Percentiles rank a stretch among this genome's conserved stretches.
These are phyloP conservation scores for Heliamphora exappendiculata DNA, from an alignment of 148 eudicot species.

Conservation along the genomic window DNA sequence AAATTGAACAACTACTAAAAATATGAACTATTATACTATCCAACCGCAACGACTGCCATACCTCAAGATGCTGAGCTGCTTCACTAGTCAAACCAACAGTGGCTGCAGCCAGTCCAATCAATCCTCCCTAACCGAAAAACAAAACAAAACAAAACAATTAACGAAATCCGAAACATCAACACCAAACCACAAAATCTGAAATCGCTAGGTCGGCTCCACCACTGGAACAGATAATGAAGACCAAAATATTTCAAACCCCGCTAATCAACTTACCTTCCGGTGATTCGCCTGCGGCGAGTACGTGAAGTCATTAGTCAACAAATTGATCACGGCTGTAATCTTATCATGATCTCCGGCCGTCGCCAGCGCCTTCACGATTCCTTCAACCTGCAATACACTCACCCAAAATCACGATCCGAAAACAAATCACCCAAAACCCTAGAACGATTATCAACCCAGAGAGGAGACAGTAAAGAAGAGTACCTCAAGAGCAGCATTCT, in stretches of 20 bases:
- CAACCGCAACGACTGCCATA: slow-evolving; percentile 13
- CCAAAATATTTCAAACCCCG: background rate
- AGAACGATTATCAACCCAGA: no score
- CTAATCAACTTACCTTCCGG: slow-evolving; percentile 47
- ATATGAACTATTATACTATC: background rate
- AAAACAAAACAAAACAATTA: slow-evolving; percentile 12
- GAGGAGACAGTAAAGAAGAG: no score
- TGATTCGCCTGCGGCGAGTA: slow-evolving; percentile 86
- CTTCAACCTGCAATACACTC: slow-evolving; percentile 63
- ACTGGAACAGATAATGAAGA: background rate
- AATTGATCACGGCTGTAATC: slow-evolving; percentile 73
- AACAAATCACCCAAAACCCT: slow-evolving; percentile 2
- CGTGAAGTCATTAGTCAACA: slow-evolving; percentile 63
- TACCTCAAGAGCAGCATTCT: slow-evolving; percentile 97
- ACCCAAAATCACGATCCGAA: slow-evolving; percentile 4
- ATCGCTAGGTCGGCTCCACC: no score
- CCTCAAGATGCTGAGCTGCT: slow-evolving; percentile 97
- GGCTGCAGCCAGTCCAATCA: slow-evolving; percentile 96
- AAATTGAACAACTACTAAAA: background rate
- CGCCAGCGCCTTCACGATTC: slow-evolving; percentile 77
- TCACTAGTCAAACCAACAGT: slow-evolving; percentile 89
- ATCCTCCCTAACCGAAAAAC: slow-evolving; percentile 65
- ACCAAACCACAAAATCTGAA: background rate
- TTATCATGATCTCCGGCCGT: slow-evolving; percentile 72
- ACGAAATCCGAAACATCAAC: background rate